phyloP scores from a whole-genome alignment of 495 filamentous ascomycete species.

The Podospora conica region DNA sequence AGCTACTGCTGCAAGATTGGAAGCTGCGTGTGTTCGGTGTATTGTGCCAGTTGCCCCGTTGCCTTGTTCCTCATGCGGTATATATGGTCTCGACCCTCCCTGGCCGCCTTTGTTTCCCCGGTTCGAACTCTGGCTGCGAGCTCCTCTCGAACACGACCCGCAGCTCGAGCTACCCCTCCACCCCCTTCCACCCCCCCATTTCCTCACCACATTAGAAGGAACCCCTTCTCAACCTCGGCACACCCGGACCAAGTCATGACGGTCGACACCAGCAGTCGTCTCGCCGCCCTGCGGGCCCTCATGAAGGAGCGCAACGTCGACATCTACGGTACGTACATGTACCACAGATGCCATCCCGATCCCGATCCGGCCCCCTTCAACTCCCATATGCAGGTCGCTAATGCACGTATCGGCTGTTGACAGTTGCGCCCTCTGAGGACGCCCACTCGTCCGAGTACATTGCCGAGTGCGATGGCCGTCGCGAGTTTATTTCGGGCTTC shows the following conservation, averaged over 20 bases:
- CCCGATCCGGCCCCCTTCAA: background rate
- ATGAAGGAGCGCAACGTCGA: slow-evolving; percentile 88
- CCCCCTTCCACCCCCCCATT: background rate
- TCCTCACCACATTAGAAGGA: slow-evolving; percentile 10
- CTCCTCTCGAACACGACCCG: background rate
- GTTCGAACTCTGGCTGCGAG: slow-evolving; percentile 11
- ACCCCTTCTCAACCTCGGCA: background rate
- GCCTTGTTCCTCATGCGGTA: slow-evolving; percentile 20
- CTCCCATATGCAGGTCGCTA: slow-evolving; percentile 1
- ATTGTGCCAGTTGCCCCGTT: background rate
- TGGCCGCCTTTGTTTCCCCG: slow-evolving; percentile 11
- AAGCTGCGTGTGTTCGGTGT: background rate
- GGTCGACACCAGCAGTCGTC: slow-evolving; percentile 73
- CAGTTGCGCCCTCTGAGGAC: slow-evolving; percentile 96
- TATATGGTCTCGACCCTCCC: slow-evolving; percentile 21
- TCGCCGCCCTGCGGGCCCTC: slow-evolving; percentile 69
- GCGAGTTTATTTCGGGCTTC: slow-evolving; percentile 92
- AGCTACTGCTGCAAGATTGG: background rate
- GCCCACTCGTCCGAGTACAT: slow-evolving; percentile 98
- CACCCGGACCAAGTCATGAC: slow-evolving; percentile 63
- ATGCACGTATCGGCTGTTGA: background rate
- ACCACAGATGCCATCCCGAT: no score
- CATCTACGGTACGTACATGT: slow-evolving; percentile 85
- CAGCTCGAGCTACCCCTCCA: slow-evolving; percentile 8
- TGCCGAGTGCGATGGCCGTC: slow-evolving; percentile 82